Evolutionary conservation across 2,329 filamentous ascomycete species (phyloP).

Genomic region (Phyllosticta citrichinensis): DNA sequence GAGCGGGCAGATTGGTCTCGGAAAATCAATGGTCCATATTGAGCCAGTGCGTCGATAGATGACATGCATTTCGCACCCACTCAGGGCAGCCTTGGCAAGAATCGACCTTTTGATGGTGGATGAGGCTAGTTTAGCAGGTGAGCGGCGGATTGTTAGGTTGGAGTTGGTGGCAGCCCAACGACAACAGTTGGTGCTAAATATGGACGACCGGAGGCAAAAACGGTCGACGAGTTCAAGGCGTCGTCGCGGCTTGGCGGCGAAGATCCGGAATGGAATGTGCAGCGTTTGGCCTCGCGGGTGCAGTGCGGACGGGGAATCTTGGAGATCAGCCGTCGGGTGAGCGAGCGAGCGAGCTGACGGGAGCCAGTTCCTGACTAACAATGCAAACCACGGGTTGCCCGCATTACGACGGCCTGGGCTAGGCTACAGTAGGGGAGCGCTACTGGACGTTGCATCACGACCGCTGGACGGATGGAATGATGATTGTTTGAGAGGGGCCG

Average conservation of each 20-base stretch:
- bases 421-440: neutral
- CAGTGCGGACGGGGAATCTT: neutral
- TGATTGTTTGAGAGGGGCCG: neutral
- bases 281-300: neutral
- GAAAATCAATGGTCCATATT: neutral
- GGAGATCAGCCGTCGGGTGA: neutral
- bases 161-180: neutral
- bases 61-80: neutral
- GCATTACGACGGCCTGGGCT: neutral
- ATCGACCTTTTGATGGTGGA: neutral
- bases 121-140: neutral
- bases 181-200: neutral
- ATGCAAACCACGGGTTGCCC: neutral
- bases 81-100: neutral
- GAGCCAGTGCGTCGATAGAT: neutral
- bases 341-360: neutral
- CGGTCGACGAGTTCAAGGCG: too few species aligned
- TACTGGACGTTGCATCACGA: neutral
- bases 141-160: neutral
- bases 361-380: neutral
- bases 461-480: neutral
- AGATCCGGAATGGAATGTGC: neutral
- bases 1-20: neutral
- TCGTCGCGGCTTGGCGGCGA: neutral
- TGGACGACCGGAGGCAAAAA: neutral